Conservation (phyloP, 352 stramenopile species). For the Phytopythium aichiense region DNA sequence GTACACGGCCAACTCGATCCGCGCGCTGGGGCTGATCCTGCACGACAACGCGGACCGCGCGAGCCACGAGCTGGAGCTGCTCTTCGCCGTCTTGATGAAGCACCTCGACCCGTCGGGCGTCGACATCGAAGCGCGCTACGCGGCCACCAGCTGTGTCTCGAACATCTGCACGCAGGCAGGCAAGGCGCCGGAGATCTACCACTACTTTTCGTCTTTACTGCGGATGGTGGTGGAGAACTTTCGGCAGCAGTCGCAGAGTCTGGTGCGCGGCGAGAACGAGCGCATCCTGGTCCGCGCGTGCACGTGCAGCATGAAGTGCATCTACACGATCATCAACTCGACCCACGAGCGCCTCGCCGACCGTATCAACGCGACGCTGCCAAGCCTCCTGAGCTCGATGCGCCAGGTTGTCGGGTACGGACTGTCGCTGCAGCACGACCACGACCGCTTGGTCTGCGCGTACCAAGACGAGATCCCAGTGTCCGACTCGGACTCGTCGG, state of each 20-base stretch:
- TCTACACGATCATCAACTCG: slow-evolving; percentile 77
- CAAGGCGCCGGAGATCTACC: slow-evolving; percentile 67
- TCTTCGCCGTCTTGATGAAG: slow-evolving; percentile 68
- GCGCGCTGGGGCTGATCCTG: slow-evolving; percentile 65
- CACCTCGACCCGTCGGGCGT: slow-evolving; percentile 74
- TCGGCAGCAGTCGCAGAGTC: slow-evolving; percentile 62
- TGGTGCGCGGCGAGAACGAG: slow-evolving; percentile 62
- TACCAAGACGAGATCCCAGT: slow-evolving; percentile 53
- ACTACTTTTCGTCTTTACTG: slow-evolving; percentile 68
- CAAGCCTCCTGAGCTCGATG: slow-evolving; percentile 70
- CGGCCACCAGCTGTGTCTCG: slow-evolving; percentile 80
- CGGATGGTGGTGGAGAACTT: slow-evolving; percentile 86
- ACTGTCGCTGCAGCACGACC: slow-evolving; percentile 42
- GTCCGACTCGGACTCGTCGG: slow-evolving; percentile 69
- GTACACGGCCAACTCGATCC: slow-evolving; percentile 69
- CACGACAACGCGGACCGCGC: slow-evolving; percentile 78
- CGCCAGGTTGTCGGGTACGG: slow-evolving; percentile 75
- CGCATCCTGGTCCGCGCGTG: slow-evolving; percentile 81
- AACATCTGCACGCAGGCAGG: slow-evolving; percentile 67
- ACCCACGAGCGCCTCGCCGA: slow-evolving; percentile 55
- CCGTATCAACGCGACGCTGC: slow-evolving; percentile 53
- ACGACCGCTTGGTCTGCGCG: slow-evolving; percentile 52
- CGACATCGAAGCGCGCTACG: slow-evolving; percentile 82
- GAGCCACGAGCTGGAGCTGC: slow-evolving; percentile 46
- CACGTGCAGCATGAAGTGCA: slow-evolving; percentile 85